These are phyloP conservation scores for Yamadazyma epiphylla DNA, from an alignment of 1,139 yeast genomes.

Conservation along the genomic window DNA sequence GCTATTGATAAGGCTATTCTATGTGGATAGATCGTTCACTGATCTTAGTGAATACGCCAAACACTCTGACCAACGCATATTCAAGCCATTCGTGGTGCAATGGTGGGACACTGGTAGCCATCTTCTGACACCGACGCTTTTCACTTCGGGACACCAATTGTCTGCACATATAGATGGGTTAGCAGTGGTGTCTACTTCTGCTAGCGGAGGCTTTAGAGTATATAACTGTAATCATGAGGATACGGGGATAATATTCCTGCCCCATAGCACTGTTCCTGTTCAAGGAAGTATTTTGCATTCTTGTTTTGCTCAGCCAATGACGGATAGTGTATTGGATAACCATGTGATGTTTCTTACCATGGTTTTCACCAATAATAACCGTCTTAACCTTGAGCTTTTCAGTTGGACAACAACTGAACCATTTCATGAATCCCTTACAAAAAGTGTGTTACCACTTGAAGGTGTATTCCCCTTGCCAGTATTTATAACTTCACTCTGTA, in stretches of 20 bases:
- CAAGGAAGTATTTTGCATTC: constrained; percentile 41
- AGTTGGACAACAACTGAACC: constrained; percentile 39
- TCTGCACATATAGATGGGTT: constrained; percentile 35
- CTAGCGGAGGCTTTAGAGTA: constrained; percentile 34
- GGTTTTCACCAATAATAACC: constrained; percentile 31
- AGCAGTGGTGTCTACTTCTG: constrained; percentile 37
- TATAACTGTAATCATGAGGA: constrained; percentile 32
- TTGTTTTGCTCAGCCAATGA: constrained; percentile 39
- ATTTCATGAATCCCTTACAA: constrained; percentile 16
- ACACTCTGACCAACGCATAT: constrained; percentile 9
- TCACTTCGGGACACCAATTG: constrained; percentile 33
- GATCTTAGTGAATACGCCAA: constrained; percentile 19
- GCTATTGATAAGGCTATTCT: constrained; percentile 32
- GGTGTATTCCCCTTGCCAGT: constrained; percentile 39
- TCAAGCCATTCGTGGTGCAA: constrained; percentile 46
- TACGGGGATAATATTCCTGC: constrained; percentile 34
- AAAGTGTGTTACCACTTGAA: constrained; percentile 30
- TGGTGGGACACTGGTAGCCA: constrained; percentile 43
- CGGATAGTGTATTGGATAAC: constrained; percentile 19
- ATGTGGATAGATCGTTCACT: constrained; percentile 27
- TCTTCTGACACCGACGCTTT: constrained; percentile 18
- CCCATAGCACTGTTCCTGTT: constrained; percentile 37
- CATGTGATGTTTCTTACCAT: constrained; percentile 35
- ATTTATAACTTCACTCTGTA: constrained; percentile 32
- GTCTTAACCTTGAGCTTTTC: constrained; percentile 35